A percentile compares a stretch with the other conserved stretches of the same genome.
phyloP scores from a whole-genome alignment of 2,329 filamentous ascomycete species.

The Penicillium sp. region DNA sequence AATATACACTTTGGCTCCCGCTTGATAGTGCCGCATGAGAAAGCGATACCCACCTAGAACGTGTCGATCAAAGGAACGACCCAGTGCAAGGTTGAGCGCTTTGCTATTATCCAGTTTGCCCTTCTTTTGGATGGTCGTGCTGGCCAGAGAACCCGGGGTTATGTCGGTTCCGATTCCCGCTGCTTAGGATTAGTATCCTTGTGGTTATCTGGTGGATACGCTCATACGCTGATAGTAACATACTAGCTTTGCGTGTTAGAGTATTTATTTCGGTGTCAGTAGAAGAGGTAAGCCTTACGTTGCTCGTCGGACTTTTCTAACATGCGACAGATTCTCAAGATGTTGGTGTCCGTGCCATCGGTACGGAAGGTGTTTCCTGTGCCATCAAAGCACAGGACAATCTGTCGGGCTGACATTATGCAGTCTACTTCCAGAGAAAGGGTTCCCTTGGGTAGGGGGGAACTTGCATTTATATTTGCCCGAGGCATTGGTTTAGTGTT shows the following conservation, averaged over 20 bases:
- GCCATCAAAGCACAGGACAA: slow-evolving; percentile 39
- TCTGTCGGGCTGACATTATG: background rate
- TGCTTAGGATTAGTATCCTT: background rate
- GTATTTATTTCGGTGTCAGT: too few relatives aligned
- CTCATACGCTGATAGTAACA: slow-evolving; percentile 31
- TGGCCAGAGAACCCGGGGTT: slow-evolving; percentile 22
- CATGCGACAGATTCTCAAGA: slow-evolving; percentile 44
- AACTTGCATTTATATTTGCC: background rate
- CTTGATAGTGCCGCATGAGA: slow-evolving; percentile 66
- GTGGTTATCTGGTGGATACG: background rate
- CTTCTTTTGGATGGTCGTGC: slow-evolving; percentile 12
- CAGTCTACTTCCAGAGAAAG: background rate
- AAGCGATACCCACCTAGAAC: slow-evolving; percentile 77
- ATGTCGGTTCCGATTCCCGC: slow-evolving; percentile 40
- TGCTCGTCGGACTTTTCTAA: slow-evolving; percentile 33
- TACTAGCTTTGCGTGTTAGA: slow-evolving; percentile 8
- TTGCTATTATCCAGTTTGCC: slow-evolving; percentile 10
- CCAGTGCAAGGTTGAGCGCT: slow-evolving; percentile 63
- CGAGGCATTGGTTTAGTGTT: background rate
- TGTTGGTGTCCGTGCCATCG: slow-evolving; percentile 43
- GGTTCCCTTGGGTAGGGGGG: background rate
- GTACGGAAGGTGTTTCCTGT: slow-evolving; percentile 42
- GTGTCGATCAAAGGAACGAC: slow-evolving; percentile 72
- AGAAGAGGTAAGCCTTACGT: slow-evolving; percentile 1
- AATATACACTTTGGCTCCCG: slow-evolving; percentile 59